phyloP scores from a whole-genome alignment of 306 rosid species.

The Quercus cerris region DNA sequence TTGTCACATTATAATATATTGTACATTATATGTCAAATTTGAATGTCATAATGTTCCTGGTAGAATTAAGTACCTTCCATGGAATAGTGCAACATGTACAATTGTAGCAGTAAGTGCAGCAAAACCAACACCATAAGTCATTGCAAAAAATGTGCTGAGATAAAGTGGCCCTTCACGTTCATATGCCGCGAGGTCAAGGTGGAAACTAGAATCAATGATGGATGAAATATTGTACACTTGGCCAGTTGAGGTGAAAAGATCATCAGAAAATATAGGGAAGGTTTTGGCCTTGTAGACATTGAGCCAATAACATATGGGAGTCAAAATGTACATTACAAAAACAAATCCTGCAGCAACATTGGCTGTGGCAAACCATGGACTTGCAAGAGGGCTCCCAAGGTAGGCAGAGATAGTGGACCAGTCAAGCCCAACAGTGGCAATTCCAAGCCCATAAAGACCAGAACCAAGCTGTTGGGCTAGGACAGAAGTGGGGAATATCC shows the following conservation, averaged over 20 bases:
- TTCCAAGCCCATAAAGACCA: constrained; percentile 76
- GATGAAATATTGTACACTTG: constrained; percentile 50
- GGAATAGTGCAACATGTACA: constrained; percentile 81
- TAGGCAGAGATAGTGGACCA: constrained; percentile 89
- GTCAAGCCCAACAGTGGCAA: constrained; percentile 66
- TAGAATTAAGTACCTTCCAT: constrained; percentile 57
- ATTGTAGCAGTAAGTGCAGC: constrained; percentile 84
- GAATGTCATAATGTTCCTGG: not conserved
- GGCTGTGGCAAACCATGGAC: constrained; percentile 98
- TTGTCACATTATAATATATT: not conserved
- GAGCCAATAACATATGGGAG: constrained; percentile 72
- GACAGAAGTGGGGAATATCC: constrained; percentile 62
- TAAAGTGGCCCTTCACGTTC: constrained; percentile 55
- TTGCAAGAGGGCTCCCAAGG: constrained; percentile 92
- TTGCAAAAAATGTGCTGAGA: constrained; percentile 63
- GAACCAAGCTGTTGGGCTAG: constrained; percentile 88
- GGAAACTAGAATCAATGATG: constrained; percentile 71
- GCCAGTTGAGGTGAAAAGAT: constrained; percentile 54
- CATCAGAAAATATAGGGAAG: constrained; percentile 66
- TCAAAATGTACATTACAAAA: constrained; percentile 63
- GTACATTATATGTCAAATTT: not conserved
- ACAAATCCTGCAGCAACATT: constrained; percentile 77
- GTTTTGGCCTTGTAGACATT: constrained; percentile 61
- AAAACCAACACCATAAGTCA: constrained; percentile 82
- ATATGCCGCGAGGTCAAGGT: constrained; percentile 56